Conservation (phyloP, 1,284 basidiomycete genomes). For the Cutaneotrichosporon sp. region DNA sequence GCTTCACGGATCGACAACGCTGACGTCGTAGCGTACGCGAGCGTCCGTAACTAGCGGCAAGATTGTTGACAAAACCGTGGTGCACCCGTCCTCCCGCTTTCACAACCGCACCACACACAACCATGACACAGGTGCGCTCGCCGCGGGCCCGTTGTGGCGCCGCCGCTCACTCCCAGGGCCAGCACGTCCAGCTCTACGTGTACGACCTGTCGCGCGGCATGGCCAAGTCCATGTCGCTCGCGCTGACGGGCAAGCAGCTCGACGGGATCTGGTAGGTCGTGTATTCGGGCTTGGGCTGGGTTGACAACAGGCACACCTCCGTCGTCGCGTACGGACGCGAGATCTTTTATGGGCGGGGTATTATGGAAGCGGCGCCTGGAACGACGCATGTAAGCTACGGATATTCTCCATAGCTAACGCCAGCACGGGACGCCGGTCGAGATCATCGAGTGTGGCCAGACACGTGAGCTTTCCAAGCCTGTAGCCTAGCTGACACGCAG, state of each 20-base stretch:
- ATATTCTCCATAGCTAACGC: neutral
- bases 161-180: neutral
- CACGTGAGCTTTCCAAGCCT: constrained; percentile 36
- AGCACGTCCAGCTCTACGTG: constrained; percentile 68
- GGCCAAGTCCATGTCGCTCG: constrained; percentile 65
- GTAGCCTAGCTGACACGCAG: constrained; percentile 14
- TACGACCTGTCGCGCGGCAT: constrained; percentile 86
- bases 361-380: constrained; percentile 61
- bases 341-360: constrained; percentile 83
- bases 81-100: too few species aligned
- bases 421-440: constrained; percentile 74
- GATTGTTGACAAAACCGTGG: too few species aligned
- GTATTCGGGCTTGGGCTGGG: neutral
- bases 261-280: constrained; percentile 73
- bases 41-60: too few species aligned
- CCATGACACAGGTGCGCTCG: too few species aligned
- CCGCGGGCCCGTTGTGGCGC: too few species aligned
- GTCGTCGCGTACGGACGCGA: constrained; percentile 80
- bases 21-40: too few species aligned
- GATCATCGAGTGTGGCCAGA: constrained; percentile 73
- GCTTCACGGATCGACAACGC: too few species aligned
- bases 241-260: constrained; percentile 76
- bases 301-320: constrained; percentile 59
- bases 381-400: constrained; percentile 55
- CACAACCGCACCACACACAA: too few species aligned